Percentiles rank a stretch among this genome's conserved stretches.
These are phyloP conservation scores for Penicillium herquei DNA, from an alignment of 495 filamentous ascomycete genomes.

Conservation along the genomic window DNA sequence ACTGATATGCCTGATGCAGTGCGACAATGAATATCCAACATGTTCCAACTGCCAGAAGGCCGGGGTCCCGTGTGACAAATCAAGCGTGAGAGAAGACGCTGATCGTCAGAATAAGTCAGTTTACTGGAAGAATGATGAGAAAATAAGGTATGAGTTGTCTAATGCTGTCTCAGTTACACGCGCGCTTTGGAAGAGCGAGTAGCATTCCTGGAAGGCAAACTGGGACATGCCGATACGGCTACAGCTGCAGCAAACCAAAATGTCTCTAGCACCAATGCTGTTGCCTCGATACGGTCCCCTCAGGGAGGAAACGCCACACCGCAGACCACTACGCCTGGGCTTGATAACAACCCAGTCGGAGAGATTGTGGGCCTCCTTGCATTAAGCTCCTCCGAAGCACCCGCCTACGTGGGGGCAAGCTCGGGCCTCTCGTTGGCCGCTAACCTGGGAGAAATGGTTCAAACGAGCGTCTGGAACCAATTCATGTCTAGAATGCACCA, in stretches of 20 bases:
- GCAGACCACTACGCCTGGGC: conserved; percentile 21
- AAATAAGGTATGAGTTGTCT: background rate
- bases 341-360: conserved; percentile 45
- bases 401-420: conserved; percentile 53
- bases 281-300: conserved; percentile 25
- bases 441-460: conserved; percentile 54
- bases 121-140: background rate
- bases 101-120: conserved; percentile 43
- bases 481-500: conserved; percentile 37
- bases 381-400: conserved; percentile 46
- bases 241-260: conserved; percentile 12
- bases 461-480: conserved; percentile 53
- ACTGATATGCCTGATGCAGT: conserved; percentile 19
- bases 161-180: conserved; percentile 33
- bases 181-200: conserved; percentile 49
- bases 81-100: conserved; percentile 43
- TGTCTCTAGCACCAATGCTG: conserved; percentile 14
- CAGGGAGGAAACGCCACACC: conserved; percentile 23
- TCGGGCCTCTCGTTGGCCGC: conserved; percentile 50
- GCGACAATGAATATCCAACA: conserved; percentile 44
- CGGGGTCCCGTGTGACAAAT: conserved; percentile 46
- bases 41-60: conserved; percentile 54
- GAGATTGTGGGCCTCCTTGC: conserved; percentile 53
- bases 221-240: conserved; percentile 22
- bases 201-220: conserved; percentile 42